phyloP scores from a whole-genome alignment of 306 rosid species.

The Cicer bijugum region DNA sequence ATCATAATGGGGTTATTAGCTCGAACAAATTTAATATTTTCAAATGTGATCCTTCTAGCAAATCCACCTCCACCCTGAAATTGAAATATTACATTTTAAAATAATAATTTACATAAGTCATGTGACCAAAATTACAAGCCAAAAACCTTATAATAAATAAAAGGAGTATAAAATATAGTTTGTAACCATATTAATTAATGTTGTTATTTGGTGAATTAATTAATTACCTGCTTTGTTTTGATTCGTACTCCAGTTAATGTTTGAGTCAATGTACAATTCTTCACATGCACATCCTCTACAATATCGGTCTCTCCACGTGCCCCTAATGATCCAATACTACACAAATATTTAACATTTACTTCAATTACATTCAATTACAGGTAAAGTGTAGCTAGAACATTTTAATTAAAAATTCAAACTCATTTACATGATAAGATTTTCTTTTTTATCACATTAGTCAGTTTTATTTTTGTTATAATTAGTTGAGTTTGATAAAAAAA shows the following conservation, averaged over 20 bases:
- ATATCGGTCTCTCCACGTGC: slow-evolving; percentile 46
- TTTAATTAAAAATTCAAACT: slow-evolving; percentile 8
- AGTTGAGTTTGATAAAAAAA: too few species aligned
- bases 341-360: neutral
- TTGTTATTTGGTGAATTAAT: slow-evolving; percentile 42
- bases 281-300: slow-evolving; percentile 62
- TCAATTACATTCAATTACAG: neutral
- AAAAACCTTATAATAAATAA: neutral
- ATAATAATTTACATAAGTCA: neutral
- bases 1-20: slow-evolving; percentile 57
- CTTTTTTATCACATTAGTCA: too few species aligned
- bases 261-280: slow-evolving; percentile 51
- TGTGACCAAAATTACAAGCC: neutral
- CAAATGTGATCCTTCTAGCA: slow-evolving; percentile 55
- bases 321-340: slow-evolving; percentile 75
- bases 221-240: slow-evolving; percentile 71
- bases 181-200: neutral
- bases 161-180: neutral
- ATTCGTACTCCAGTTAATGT: slow-evolving; percentile 70
- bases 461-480: too few species aligned
- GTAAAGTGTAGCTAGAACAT: neutral
- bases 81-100: neutral
- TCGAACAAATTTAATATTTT: slow-evolving; percentile 48
- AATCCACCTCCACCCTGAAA: slow-evolving; percentile 61
- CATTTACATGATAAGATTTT: neutral